Conservation (phyloP, 257 asterid species). For the Striga asiatica region DNA sequence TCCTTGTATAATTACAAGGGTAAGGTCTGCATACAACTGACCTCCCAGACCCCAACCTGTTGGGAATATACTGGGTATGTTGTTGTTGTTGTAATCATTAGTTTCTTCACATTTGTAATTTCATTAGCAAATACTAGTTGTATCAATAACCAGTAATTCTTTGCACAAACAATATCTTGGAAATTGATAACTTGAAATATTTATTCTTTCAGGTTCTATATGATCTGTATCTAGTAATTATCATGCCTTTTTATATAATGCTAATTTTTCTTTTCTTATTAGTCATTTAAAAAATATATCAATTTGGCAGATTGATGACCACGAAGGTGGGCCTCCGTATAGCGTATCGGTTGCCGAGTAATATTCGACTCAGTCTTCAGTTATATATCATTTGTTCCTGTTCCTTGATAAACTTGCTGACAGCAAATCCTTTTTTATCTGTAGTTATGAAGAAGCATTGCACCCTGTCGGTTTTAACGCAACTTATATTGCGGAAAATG, state of each 20-base stretch:
- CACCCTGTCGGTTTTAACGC: constrained; percentile 64
- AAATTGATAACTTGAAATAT: too few species aligned
- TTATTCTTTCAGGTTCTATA: too few species aligned
- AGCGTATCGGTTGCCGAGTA: constrained; percentile 71
- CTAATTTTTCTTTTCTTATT: neutral
- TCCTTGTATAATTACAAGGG: too few species aligned
- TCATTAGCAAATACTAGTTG: too few species aligned
- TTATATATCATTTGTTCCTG: neutral
- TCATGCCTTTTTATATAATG: neutral
- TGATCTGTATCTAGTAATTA: neutral
- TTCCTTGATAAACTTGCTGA: neutral
- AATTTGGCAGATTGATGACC: constrained; percentile 49
- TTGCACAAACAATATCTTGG: too few species aligned
- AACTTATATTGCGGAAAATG: constrained; percentile 47
- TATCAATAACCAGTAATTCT: too few species aligned
- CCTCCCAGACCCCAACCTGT: too few species aligned
- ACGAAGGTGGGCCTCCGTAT: constrained; percentile 80
- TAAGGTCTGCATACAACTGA: too few species aligned
- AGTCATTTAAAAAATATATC: constrained; percentile 4
- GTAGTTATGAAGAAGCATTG: constrained; percentile 68
- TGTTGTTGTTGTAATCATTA: too few species aligned
- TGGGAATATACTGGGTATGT: too few species aligned
- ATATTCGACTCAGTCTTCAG: constrained; percentile 6
- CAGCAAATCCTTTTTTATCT: neutral
- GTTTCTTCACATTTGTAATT: neutral